Evolutionary conservation across 129 eudicot genomes (phyloP).

Genomic region (Artemisia annua): DNA sequence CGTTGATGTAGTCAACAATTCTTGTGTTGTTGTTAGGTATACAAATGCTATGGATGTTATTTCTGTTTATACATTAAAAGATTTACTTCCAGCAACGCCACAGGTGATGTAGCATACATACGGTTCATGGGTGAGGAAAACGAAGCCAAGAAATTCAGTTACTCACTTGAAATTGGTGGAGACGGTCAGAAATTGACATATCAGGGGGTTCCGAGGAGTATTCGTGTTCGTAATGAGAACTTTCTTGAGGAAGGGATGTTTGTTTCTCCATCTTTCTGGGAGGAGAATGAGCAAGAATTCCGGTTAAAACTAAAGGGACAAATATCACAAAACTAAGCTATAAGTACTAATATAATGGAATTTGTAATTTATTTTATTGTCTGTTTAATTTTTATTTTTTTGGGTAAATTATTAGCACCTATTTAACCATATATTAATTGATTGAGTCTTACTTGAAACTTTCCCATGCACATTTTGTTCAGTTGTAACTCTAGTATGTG

Average conservation of each 20-base stretch:
- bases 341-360: too few species aligned
- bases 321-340: too few species aligned
- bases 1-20: neutral
- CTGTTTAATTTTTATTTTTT: too few species aligned
- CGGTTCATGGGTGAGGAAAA: constrained; percentile 3
- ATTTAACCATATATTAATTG: too few species aligned
- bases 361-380: too few species aligned
- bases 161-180: neutral
- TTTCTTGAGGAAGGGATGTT: neutral
- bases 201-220: neutral
- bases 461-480: too few species aligned
- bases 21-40: neutral
- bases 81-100: neutral
- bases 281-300: too few species aligned
- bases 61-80: constrained; percentile 6
- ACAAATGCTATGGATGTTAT: neutral
- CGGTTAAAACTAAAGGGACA: too few species aligned
- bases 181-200: neutral
- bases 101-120: neutral
- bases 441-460: too few species aligned
- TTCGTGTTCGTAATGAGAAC: neutral
- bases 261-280: too few species aligned
- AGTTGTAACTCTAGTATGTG: too few species aligned
- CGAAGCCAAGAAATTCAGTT: neutral
- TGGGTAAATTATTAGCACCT: too few species aligned